Evolutionary conservation across 345 rosid genomes (phyloP), one percentile per base, ranked within the genome.

Genomic region (Diplotaxis tenuifolia): DNA sequence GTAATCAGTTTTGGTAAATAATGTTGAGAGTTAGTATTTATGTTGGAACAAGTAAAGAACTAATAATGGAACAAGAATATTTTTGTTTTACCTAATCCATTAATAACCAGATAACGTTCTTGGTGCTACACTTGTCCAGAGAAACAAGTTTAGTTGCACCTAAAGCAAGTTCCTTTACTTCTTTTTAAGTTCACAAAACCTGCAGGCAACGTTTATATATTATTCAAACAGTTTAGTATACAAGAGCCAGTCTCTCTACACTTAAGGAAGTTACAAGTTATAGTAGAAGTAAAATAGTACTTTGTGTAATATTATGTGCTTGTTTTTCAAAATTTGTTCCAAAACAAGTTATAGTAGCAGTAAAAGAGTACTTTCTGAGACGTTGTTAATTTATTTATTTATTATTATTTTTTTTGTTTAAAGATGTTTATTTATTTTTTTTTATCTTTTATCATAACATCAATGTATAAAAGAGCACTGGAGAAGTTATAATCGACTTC

Each of bases 1-100:
- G 62, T 42, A 31, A 65, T 22, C 15, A 64, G 69, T 71, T 69
- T 77, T 72, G 64, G 73, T 77, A 61, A 66, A 61, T 58, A 20
- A 66, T 59, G 73, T 28, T 59, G 55, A 60, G 76, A 77, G 80
- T 71, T 71, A 66, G 80, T 77, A 77, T 49, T 31, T 71, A 71
- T 71, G 73, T 77, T 59, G 80, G 76, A 52, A 50, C 72, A 71
- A 77, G 76, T 77, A 71, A 9, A 58, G 18, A 76, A 42, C 75
- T 76, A 64, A 76, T 70, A 31, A 64, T 75, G n/a, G 32, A 74
- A 19, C 68, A 32, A 60, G 9, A 47, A 25, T 45, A 15, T 45
- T 22, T 57, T 36, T 3, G 0, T 7, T 68, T 56, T 2, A 77
- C 76, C 80, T 71, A 77, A 77, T 71, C 72, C 80, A 77, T 40